These are phyloP conservation scores for Diplotaxis tenuifolia DNA, from an alignment of 345 rosid species.

Conservation along the genomic window DNA sequence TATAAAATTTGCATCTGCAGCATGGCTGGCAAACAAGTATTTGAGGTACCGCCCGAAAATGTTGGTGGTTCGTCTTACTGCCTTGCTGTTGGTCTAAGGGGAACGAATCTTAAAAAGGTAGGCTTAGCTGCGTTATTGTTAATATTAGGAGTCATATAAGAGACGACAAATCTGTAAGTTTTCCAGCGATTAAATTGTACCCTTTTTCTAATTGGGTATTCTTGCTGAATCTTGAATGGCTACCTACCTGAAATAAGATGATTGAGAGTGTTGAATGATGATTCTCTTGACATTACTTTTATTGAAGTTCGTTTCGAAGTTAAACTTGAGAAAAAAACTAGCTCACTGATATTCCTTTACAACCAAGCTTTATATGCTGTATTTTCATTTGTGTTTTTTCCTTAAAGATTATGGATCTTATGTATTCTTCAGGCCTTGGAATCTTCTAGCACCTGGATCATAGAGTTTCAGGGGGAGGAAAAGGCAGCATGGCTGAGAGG, in stretches of 20 bases:
- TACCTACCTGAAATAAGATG: conserved; percentile 15
- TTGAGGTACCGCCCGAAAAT: conserved; percentile 72
- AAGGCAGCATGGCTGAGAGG: conserved; percentile 81
- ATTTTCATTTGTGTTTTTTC: conserved; percentile 8
- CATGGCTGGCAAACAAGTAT: conserved; percentile 89
- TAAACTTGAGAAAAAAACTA: conserved; percentile 13
- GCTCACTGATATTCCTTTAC: neutral
- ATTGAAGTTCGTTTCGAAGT: conserved; percentile 8
- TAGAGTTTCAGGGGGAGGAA: conserved; percentile 73
- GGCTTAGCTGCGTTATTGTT: conserved; percentile 28
- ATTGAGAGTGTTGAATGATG: conserved; percentile 13
- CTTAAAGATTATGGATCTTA: conserved; percentile 10
- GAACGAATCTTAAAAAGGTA: conserved; percentile 77
- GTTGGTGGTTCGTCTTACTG: conserved; percentile 90
- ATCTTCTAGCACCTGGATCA: conserved; percentile 87
- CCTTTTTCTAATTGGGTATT: conserved; percentile 6
- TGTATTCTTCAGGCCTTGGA: conserved; percentile 72
- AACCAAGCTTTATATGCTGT: conserved; percentile 8
- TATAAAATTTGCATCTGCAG: conserved; percentile 46
- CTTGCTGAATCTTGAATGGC: conserved; percentile 19
- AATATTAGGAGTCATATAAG: neutral
- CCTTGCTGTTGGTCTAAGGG: conserved; percentile 75
- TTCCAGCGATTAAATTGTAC: conserved; percentile 3
- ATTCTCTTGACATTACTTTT: conserved; percentile 17
- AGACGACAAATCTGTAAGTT: neutral